Evolutionary conservation across 768 basidiomycete genomes (phyloP).

Genomic region (Collybiopsis confluens): DNA sequence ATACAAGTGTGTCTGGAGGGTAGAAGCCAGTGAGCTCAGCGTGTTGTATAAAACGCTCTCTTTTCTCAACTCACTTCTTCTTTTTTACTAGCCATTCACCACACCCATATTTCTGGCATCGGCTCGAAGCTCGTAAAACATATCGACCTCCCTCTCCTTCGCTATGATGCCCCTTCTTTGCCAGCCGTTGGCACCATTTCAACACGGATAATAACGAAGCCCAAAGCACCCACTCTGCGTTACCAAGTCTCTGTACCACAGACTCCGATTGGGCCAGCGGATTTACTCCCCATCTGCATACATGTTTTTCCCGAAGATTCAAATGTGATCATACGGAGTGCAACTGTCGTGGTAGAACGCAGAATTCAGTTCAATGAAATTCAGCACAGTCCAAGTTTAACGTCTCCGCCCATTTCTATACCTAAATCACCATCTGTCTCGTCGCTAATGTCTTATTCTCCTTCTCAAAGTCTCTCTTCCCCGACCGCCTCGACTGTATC

Average conservation of each 20-base stretch:
- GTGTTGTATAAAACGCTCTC: too few species aligned
- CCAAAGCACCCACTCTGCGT: conserved; percentile 52
- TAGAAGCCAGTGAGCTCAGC: conserved; percentile 76
- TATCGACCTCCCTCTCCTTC: conserved; percentile 68
- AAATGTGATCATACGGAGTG: conserved; percentile 54
- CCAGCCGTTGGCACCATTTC: conserved; percentile 29
- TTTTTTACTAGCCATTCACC: conserved; percentile 54
- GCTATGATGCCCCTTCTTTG: conserved; percentile 56
- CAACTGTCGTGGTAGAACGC: conserved; percentile 64
- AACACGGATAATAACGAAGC: conserved; percentile 43
- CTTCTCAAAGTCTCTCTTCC: conserved; percentile 15
- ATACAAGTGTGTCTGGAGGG: conserved; percentile 77
- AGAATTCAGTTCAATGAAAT: conserved; percentile 58
- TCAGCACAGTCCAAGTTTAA: conserved; percentile 17
- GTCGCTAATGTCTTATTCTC: conserved; percentile 20
- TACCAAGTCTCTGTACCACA: conserved; percentile 56
- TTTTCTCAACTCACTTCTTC: neutral
- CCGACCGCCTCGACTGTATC: conserved; percentile 9
- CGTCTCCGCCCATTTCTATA: conserved; percentile 18
- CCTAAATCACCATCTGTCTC: conserved; percentile 29
- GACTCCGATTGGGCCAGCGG: conserved; percentile 64
- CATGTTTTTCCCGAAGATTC: conserved; percentile 57
- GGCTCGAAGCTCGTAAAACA: conserved; percentile 67
- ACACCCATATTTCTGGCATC: conserved; percentile 58
- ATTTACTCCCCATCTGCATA: conserved; percentile 65